Base-by-base conservation (phyloP, 305 asterid species). In the Solanum chacoense region DNA sequence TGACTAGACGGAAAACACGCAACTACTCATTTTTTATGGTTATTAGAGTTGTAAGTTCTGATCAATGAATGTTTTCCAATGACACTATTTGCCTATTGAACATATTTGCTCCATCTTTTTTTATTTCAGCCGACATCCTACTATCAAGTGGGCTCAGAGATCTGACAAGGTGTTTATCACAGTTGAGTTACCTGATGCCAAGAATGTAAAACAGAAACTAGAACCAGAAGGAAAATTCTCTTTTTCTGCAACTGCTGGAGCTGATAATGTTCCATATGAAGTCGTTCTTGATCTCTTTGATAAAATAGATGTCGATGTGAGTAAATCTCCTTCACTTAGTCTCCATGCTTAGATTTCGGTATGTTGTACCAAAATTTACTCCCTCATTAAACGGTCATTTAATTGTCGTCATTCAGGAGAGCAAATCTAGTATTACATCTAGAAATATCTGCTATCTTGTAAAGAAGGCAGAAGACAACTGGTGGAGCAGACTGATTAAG, bases 111-210 rank as follows among this genome's bases (percentile, higher is more conserved):
- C 26, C 8, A 0, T 87, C 35, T 83, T 13, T 6, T 81, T 50
- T 13, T 6, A 20, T 83, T 45, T 84, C 93, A 93, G 95, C 88
- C 95, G 94, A 63, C 92, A 90, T 90, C 98, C 95, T 38, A 59
- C 77, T 74, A 93, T 95, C 31, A 93, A 94, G 85, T 95, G 98
- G 96, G 95, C 98, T 32, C 95, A 95, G 92, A 91, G 96, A 88
- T 88, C 93, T 2, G 96, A 94, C 90, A 88, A 83, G 77, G 50
- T 95, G 77, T 95, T 89, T 90, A 88, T 94, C 73, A 95, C 94
- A 6, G 92, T 94, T 85, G 95, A 92, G 88, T 91, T 94, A 22
- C 95, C 96, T 28, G 96, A 95, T 90, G 96, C 96, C 18, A 91
- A 94, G 86, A 88, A 93, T 91, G 94, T 93, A 84, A 93, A 93